These are phyloP conservation scores for Cutaneotrichosporon cyanovorans DNA, from an alignment of 1,284 basidiomycete genomes.

Conservation along the genomic window DNA sequence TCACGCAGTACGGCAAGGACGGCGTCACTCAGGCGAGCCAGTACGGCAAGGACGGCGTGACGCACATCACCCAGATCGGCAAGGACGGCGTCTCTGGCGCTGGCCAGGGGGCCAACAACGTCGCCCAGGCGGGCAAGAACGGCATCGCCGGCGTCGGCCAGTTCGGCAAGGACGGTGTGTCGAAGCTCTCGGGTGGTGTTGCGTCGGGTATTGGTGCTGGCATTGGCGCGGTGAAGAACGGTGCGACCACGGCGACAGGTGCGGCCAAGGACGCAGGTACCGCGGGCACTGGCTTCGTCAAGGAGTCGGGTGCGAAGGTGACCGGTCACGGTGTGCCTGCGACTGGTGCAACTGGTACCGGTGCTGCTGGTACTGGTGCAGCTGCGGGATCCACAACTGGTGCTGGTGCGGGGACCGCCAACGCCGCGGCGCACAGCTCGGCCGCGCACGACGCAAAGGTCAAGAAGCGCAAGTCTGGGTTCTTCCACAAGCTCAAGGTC, in stretches of 20 bases:
- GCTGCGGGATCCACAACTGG: too few relatives aligned
- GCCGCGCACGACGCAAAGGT: constrained; percentile 1
- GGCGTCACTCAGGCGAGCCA: background rate
- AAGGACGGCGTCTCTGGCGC: background rate
- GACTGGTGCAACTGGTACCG: background rate
- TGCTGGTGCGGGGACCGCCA: background rate
- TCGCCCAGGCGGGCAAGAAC: background rate
- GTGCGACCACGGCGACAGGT: background rate
- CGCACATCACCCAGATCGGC: background rate
- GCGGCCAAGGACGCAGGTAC: background rate
- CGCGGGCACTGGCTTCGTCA: background rate
- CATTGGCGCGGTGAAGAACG: background rate
- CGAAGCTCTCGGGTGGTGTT: background rate
- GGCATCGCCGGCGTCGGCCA: too few relatives aligned
- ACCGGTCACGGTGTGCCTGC: background rate
- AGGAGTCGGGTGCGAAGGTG: background rate
- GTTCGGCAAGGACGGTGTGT: background rate
- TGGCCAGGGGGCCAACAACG: too few relatives aligned
- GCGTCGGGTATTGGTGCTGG: background rate
- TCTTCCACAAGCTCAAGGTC: constrained; percentile 15
- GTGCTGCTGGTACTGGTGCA: background rate
- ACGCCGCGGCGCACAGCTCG: background rate
- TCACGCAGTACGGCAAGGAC: background rate
- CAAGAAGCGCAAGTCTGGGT: constrained; percentile 25
- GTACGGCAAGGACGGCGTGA: constrained; percentile 2